Percentiles rank a stretch among this genome's conserved stretches.
Evolutionary conservation across 345 rosid species (phyloP).

Genomic region (Bruguiera parviflora): DNA sequence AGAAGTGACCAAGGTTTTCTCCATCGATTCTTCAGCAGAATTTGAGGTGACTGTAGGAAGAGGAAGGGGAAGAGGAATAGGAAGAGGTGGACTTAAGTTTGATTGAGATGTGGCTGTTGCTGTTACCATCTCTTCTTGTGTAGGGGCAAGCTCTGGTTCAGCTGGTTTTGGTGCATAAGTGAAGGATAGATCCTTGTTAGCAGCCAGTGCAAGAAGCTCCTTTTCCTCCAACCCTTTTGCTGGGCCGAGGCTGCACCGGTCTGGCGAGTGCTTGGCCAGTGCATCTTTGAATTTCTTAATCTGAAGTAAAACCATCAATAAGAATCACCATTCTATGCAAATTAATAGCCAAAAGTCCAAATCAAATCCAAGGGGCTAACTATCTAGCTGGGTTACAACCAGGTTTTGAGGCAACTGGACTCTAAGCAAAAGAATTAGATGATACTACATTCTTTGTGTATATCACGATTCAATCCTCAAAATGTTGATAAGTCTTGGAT

Average conservation of each 20-base stretch:
- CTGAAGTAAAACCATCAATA: conserved; percentile 29
- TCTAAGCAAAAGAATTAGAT: neutral
- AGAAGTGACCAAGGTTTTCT: conserved; percentile 37
- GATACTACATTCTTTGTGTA: no score
- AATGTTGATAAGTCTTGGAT: neutral
- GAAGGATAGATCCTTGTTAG: conserved; percentile 80
- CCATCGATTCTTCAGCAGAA: conserved; percentile 27
- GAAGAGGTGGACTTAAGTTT: conserved; percentile 15
- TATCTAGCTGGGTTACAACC: neutral
- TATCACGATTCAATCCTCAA: neutral
- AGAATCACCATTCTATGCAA: neutral
- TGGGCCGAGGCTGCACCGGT: conserved; percentile 74
- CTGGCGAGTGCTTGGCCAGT: conserved; percentile 73
- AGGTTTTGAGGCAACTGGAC: neutral
- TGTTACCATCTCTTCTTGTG: conserved; percentile 21
- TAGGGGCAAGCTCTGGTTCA: conserved; percentile 29
- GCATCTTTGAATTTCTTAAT: conserved; percentile 93
- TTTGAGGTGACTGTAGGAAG: conserved; percentile 7
- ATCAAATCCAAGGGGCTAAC: no score
- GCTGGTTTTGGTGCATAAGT: conserved; percentile 49
- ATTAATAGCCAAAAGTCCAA: no score
- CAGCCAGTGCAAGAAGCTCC: conserved; percentile 81
- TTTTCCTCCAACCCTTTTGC: conserved; percentile 85
- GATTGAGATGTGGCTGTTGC: conserved; percentile 21
- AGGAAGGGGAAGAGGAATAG: conserved; percentile 25